Conservation (phyloP, 306 rosid species). For the Prinsepia uniflora region DNA sequence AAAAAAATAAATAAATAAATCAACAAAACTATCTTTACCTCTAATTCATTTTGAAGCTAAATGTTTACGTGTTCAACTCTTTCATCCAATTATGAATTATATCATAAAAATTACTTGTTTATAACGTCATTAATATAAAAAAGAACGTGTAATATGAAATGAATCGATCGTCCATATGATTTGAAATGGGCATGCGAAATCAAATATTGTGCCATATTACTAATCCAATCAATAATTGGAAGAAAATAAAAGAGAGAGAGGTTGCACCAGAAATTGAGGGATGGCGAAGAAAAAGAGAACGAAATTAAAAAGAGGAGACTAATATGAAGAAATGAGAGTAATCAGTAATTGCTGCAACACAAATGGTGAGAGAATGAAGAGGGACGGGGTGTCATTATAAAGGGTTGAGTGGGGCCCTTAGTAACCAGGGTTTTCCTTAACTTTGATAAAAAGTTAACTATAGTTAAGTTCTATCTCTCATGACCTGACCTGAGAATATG, state of each 20-base stretch:
- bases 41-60: background rate
- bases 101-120: too few species aligned
- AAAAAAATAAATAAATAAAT: too few species aligned
- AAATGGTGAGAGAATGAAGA: conserved; percentile 40
- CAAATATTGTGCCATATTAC: background rate
- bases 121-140: too few species aligned
- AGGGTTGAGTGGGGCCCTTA: conserved; percentile 25
- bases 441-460: conserved; percentile 17
- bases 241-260: background rate
- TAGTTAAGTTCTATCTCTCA: conserved; percentile 44
- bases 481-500: background rate
- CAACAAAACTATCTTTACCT: too few species aligned
- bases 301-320: background rate
- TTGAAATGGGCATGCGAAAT: too few species aligned
- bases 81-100: too few species aligned
- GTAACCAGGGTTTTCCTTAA: conserved; percentile 27
- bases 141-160: too few species aligned
- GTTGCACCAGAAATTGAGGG: conserved; percentile 31
- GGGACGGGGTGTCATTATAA: conserved; percentile 36
- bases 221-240: background rate
- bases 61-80: background rate
- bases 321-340: conserved; percentile 20
- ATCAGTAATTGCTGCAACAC: background rate
- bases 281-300: conserved; percentile 9
- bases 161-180: too few species aligned